Evolutionary conservation across 306 rosid species (phyloP), one percentile per base, ranked within the genome.

Genomic region (Dryas octopetala): DNA sequence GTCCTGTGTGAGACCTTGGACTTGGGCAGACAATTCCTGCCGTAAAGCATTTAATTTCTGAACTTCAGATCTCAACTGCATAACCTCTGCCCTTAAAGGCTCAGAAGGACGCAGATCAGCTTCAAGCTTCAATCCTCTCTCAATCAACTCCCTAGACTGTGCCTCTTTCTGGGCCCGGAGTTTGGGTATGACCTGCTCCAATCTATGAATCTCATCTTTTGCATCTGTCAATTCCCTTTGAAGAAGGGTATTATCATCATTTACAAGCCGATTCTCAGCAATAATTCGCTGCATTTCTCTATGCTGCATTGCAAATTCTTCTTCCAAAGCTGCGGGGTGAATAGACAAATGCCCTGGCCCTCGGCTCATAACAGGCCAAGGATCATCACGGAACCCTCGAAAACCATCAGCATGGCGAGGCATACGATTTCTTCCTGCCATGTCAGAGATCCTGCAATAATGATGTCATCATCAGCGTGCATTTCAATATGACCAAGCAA

Each of bases 311-410:
- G 82, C 82, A 63, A 85, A 82, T 75, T 87, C 87, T 59, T 87
- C 88, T 74, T 85, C 87, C 79, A 78, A 78, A 23, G 70, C 87
- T 46, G 84, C 82, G 68, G 85, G 84, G 68, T 73, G 85, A 75
- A 84, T 49, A 44, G 73, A 78, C 16, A 82, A 40, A 15, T 62
- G 77, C 62, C 74, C 78, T 13, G 54, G 83, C 40, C 79, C 74
- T 16, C 65, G 79, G 53, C 51, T 74, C 74, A 76, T 74, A 15
- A 69, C 68, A 38, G 81, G 76, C 74, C 74, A 78, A 50, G 64
- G 84, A 59, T 58, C 83, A 72, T 81, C 88, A 76, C 40, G 83
- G 46, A 50, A 79, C 69, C 73, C 75, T 68, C 83, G 81, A 32
- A 68, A 78, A 55, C 78, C 82, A 64, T 84, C 78, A 79, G 69